phyloP scores from a whole-genome alignment of 805 yeast species.

The Brettanomyces nanus region DNA sequence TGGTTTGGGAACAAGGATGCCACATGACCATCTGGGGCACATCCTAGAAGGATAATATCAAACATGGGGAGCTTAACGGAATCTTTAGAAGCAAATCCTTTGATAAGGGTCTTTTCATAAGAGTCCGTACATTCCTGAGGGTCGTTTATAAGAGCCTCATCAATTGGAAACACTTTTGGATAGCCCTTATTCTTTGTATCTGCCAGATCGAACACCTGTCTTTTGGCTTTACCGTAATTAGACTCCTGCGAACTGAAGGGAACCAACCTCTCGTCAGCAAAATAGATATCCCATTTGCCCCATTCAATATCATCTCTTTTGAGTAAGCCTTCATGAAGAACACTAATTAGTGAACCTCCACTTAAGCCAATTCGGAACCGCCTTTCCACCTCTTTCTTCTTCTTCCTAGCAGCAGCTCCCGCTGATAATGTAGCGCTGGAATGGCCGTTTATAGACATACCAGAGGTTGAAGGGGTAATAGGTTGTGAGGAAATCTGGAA shows the following conservation, averaged over 20 bases:
- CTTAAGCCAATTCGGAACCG: slow-evolving; percentile 86
- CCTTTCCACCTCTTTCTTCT: slow-evolving; percentile 49
- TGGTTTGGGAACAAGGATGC: slow-evolving; percentile 95
- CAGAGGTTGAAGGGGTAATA: neutral
- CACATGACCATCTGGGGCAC: slow-evolving; percentile 98
- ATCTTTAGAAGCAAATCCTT: slow-evolving; percentile 92
- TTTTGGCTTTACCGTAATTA: slow-evolving; percentile 83
- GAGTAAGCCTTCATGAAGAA: slow-evolving; percentile 78
- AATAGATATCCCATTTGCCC: slow-evolving; percentile 93
- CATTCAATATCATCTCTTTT: slow-evolving; percentile 66
- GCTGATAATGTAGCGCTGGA: slow-evolving; percentile 6
- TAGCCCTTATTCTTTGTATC: slow-evolving; percentile 33
- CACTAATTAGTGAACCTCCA: slow-evolving; percentile 88
- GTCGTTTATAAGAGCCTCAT: slow-evolving; percentile 63
- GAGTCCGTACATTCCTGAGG: slow-evolving; percentile 91
- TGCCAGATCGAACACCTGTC: slow-evolving; percentile 69
- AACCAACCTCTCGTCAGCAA: slow-evolving; percentile 93
- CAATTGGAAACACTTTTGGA: slow-evolving; percentile 79
- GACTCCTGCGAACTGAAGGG: slow-evolving; percentile 78
- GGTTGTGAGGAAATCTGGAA: slow-evolving; percentile 1
- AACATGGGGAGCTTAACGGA: slow-evolving; percentile 93
- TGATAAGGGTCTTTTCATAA: slow-evolving; percentile 79
- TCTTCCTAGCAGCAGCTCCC: slow-evolving; percentile 29
- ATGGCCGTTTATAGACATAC: neutral
- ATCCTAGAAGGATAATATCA: slow-evolving; percentile 83